These are phyloP conservation scores for Candida anglica DNA, from an alignment of 805 yeast species.

Conservation along the genomic window DNA sequence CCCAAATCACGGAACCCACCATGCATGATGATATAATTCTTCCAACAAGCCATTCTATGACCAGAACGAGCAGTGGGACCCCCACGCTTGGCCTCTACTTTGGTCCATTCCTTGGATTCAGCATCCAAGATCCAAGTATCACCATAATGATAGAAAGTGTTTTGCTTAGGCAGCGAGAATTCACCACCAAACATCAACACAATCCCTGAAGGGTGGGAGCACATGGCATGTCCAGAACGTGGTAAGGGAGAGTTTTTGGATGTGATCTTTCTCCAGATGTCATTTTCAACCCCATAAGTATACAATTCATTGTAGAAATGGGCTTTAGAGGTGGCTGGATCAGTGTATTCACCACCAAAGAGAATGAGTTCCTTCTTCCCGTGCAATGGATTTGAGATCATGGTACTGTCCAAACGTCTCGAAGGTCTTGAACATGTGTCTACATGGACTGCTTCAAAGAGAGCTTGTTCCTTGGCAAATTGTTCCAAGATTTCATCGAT, in stretches of 20 bases:
- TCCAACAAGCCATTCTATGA: conserved; percentile 87
- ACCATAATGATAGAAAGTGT: conserved; percentile 92
- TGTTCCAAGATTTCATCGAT: conserved; percentile 79
- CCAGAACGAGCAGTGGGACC: conserved; percentile 87
- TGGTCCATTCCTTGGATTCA: conserved; percentile 83
- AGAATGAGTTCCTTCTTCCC: conserved; percentile 74
- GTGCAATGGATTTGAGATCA: conserved; percentile 72
- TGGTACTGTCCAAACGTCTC: conserved; percentile 66
- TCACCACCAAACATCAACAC: conserved; percentile 92
- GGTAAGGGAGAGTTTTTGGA: conserved; percentile 91
- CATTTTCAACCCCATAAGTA: conserved; percentile 70
- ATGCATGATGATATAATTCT: conserved; percentile 75
- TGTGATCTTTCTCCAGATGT: conserved; percentile 72
- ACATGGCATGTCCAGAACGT: conserved; percentile 89
- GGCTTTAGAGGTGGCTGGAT: conserved; percentile 38
- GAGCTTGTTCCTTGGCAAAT: conserved; percentile 75
- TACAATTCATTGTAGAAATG: conserved; percentile 79
- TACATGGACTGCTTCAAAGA: conserved; percentile 66
- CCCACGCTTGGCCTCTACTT: conserved; percentile 67
- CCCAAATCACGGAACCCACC: conserved; percentile 96
- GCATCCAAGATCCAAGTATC: conserved; percentile 94
- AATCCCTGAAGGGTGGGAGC: conserved; percentile 87
- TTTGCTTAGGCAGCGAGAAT: conserved; percentile 92
- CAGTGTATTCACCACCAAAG: conserved; percentile 84
- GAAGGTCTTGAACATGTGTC: conserved; percentile 58